Conservation (phyloP, 768 basidiomycete genomes). For the Cystofilobasidium macerans region DNA sequence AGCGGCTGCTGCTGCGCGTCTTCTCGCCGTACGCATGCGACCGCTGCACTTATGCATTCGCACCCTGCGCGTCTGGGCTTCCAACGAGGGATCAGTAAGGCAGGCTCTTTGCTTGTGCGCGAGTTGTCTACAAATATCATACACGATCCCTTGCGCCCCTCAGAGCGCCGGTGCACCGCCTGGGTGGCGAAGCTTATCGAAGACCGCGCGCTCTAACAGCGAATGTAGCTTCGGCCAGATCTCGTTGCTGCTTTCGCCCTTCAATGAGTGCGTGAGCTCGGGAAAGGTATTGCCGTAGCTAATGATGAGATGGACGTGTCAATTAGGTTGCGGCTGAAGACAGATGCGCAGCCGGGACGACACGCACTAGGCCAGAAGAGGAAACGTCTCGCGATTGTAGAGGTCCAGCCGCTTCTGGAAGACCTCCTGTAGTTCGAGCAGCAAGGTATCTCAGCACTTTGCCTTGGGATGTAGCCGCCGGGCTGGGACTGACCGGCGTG, state of each 20-base stretch:
- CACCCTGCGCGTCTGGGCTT: no score
- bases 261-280: constrained; percentile 48
- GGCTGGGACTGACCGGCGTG: constrained; percentile 54
- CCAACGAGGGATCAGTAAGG: no score
- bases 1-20: no score
- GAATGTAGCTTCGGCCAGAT: constrained; percentile 68
- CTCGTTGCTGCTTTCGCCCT: constrained; percentile 69
- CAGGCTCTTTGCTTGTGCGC: no score
- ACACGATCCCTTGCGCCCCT: no score
- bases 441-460: neutral
- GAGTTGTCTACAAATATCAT: no score
- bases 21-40: no score
- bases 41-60: no score
- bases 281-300: constrained; percentile 39
- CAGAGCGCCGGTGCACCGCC: neutral
- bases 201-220: constrained; percentile 7
- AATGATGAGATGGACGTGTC: constrained; percentile 30
- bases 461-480: no score
- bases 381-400: constrained; percentile 70
- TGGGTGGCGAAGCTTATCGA: neutral
- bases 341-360: no score
- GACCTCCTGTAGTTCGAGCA: constrained; percentile 49
- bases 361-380: constrained; percentile 53
- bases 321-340: no score
- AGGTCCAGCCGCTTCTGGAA: constrained; percentile 63